Percentiles rank a stretch among this genome's conserved stretches.
phyloP scores from a whole-genome alignment of 2,329 filamentous ascomycete genomes.

The Cordyceps cateniannulata region DNA sequence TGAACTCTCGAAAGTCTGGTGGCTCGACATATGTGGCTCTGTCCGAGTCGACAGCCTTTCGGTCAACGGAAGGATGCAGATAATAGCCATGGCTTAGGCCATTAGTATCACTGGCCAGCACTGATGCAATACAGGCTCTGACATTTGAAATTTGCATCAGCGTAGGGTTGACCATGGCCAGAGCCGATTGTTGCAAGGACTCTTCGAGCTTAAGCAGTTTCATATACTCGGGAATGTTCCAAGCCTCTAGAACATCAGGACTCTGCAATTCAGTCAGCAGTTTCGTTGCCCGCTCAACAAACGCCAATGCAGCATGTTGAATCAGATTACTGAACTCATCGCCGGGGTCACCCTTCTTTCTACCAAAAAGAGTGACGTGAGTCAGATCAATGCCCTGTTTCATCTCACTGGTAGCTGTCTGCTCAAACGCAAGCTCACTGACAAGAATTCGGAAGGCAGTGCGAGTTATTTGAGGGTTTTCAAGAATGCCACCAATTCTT shows the following conservation, averaged over 20 bases:
- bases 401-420: slow-evolving; percentile 21
- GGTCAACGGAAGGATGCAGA: not conserved
- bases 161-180: not conserved
- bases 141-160: not conserved
- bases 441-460: slow-evolving; percentile 55
- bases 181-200: not conserved
- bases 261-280: slow-evolving; percentile 27
- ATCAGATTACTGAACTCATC: slow-evolving; percentile 51
- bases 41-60: slow-evolving; percentile 22
- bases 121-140: not conserved
- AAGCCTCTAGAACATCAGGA: slow-evolving; percentile 25
- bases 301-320: slow-evolving; percentile 49
- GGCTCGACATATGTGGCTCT: slow-evolving; percentile 31
- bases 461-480: slow-evolving; percentile 36
- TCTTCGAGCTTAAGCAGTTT: slow-evolving; percentile 21
- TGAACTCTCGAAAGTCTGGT: slow-evolving; percentile 20
- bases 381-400: not conserved
- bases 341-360: slow-evolving; percentile 39
- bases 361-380: slow-evolving; percentile 36
- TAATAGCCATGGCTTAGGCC: not conserved
- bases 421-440: slow-evolving; percentile 51
- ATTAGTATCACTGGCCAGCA: not conserved
- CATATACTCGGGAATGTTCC: slow-evolving; percentile 28
- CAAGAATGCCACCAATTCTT: slow-evolving; percentile 45
- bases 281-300: slow-evolving; percentile 39